phyloP scores from a whole-genome alignment of 345 rosid species.

The Mangifera indica region DNA sequence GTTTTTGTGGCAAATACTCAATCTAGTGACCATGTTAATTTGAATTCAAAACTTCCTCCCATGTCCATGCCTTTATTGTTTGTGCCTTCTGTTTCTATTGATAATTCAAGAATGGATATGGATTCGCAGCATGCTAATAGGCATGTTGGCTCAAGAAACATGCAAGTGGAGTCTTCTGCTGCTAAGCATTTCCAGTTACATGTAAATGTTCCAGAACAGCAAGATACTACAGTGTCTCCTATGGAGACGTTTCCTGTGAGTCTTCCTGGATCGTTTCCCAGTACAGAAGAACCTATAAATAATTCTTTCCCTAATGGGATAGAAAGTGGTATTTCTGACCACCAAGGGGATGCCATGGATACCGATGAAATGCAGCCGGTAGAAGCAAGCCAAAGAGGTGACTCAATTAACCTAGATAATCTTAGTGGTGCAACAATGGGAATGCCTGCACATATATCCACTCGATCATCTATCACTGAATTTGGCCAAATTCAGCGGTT shows the following conservation, averaged over 20 bases:
- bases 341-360: slow-evolving; percentile 54
- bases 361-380: slow-evolving; percentile 58
- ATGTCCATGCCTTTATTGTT: slow-evolving; percentile 52
- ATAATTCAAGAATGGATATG: slow-evolving; percentile 47
- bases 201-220: slow-evolving; percentile 34
- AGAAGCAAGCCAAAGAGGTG: slow-evolving; percentile 32
- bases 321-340: slow-evolving; percentile 37
- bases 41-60: slow-evolving; percentile 55
- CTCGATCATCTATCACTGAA: slow-evolving; percentile 33
- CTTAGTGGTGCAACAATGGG: slow-evolving; percentile 26
- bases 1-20: slow-evolving; percentile 57
- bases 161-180: slow-evolving; percentile 38
- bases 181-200: slow-evolving; percentile 32
- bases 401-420: slow-evolving; percentile 17
- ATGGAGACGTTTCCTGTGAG: slow-evolving; percentile 43
- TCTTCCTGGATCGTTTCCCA: slow-evolving; percentile 36
- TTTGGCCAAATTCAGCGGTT: slow-evolving; percentile 53
- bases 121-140: slow-evolving; percentile 33
- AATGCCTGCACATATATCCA: slow-evolving; percentile 23
- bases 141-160: slow-evolving; percentile 38
- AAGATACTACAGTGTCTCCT: slow-evolving; percentile 39
- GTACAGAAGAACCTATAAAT: slow-evolving; percentile 28
- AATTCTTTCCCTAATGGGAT: slow-evolving; percentile 32
- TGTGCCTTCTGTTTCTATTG: slow-evolving; percentile 48
- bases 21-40: slow-evolving; percentile 41